Evolutionary conservation across 371 early-diverging fungal genomes (phyloP).

Genomic region (Mortierella sp.): DNA sequence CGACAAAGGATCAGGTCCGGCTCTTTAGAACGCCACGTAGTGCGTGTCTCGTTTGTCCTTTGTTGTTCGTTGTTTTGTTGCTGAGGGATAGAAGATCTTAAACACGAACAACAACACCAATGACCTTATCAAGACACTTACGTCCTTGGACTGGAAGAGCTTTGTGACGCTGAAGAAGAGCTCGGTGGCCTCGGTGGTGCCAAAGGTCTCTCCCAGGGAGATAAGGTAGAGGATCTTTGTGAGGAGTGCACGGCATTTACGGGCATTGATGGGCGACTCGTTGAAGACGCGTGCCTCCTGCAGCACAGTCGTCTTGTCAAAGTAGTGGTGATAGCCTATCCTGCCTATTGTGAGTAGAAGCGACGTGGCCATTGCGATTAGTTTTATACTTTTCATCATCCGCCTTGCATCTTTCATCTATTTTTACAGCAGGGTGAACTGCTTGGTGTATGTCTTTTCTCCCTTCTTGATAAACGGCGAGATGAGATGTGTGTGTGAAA

Average conservation of each 20-base stretch:
- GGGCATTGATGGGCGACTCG: slow-evolving; percentile 94
- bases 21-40: not conserved
- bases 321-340: slow-evolving; percentile 55
- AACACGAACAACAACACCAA: not conserved
- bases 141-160: slow-evolving; percentile 97
- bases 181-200: slow-evolving; percentile 95
- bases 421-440: not conserved
- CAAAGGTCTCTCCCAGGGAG: slow-evolving; percentile 90
- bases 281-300: slow-evolving; percentile 98
- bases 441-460: too few species aligned
- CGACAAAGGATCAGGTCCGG: not conserved
- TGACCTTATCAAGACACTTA: slow-evolving; percentile 58
- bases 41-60: not conserved
- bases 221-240: slow-evolving; percentile 95
- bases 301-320: slow-evolving; percentile 94
- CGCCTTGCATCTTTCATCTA: slow-evolving; percentile 2
- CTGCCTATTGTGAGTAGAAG: slow-evolving; percentile 34
- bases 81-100: not conserved
- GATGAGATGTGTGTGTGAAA: not conserved
- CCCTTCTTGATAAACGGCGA: not conserved
- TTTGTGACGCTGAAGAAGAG: slow-evolving; percentile 98
- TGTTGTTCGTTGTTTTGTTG: not conserved
- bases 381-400: slow-evolving; percentile 4
- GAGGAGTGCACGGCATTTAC: slow-evolving; percentile 92
- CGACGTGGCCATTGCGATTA: slow-evolving; percentile 3